These are phyloP conservation scores for Mortierella sp. DNA, from an alignment of 371 early-diverging fungal genomes.

Conservation along the genomic window DNA sequence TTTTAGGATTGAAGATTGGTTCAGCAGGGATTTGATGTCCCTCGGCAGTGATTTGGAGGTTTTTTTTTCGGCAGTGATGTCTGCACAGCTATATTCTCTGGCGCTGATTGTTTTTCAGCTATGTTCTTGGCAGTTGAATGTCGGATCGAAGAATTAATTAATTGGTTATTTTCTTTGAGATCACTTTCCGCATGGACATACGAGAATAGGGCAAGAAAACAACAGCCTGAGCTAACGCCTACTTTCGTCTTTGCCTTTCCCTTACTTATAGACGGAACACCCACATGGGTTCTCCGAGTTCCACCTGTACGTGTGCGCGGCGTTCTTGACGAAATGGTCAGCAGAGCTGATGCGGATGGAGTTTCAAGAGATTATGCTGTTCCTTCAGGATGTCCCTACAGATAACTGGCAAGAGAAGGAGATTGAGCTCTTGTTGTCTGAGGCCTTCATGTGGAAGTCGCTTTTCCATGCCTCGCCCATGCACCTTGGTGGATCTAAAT, in stretches of 20 bases:
- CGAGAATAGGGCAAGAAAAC: no score
- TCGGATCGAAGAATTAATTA: constrained; percentile 6
- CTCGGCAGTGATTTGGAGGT: no score
- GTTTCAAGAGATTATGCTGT: constrained; percentile 95
- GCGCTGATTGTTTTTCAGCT: no score
- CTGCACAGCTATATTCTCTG: no score
- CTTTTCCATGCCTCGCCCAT: constrained; percentile 92
- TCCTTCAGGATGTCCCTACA: constrained; percentile 94
- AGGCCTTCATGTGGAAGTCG: constrained; percentile 96
- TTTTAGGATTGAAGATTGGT: no score
- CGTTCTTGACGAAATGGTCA: constrained; percentile 96
- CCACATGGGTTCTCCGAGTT: constrained; percentile 94
- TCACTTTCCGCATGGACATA: background rate
- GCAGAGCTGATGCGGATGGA: constrained; percentile 86
- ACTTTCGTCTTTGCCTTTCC: background rate
- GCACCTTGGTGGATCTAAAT: constrained; percentile 63
- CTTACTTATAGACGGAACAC: constrained; percentile 78
- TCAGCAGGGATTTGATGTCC: no score
- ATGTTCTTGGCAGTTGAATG: no score
- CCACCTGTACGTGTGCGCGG: constrained; percentile 97
- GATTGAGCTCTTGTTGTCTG: constrained; percentile 92
- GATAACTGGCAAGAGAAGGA: constrained; percentile 91
- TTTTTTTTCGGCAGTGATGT: no score
- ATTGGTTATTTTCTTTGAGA: background rate
- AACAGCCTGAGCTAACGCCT: background rate